Base-by-base conservation (phyloP, 1,284 basidiomycete genomes). In the Grifola frondosa region DNA sequence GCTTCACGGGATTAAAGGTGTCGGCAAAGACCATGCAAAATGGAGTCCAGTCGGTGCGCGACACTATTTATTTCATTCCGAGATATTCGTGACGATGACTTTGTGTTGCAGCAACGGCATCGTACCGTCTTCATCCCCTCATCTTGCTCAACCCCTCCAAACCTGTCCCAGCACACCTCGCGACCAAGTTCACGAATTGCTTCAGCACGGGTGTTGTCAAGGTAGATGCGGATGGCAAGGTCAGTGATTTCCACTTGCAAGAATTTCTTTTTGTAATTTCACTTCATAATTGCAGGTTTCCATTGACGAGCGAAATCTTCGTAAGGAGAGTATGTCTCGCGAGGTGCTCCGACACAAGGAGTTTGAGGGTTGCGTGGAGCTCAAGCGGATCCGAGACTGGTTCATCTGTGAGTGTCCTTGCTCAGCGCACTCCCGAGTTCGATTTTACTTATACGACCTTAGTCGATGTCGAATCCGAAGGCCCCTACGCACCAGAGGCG, bases 11-110 rank as follows among this genome's bases (percentile, higher is more conserved):
- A 75, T 95, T 47, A 98, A 98, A 63, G 91, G 94, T 6, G 81
- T 92, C n/a, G 95, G 93, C 16, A 92, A 91, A 58, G 93, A 96
- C 57, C 97, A 99, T 61, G 94, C 97, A 30, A 99, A 99, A 63
- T 99, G 91, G 67, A 92, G 84, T 44, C 93, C 97, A n/a, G 97
- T 99, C 38, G 91, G 91, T 91, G 53, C 51, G 89, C 73, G n/a
- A n/a, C n/a, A 4, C 15, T n/a, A 29, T 6, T 15, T 31, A 19
- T 17, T 6, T 16, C 15, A 9, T 38, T 12, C 41, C 6, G 11
- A 25, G 13, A 11, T 2, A 12, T 11, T 9, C 6, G 10, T 11
- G 3, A 21, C 39, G 17, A 25, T 44, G 26, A 21, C n/a, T 23
- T 22, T 15, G 15, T 16, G n/a, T 3, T 22, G n/a, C 35, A 93